phyloP scores from a whole-genome alignment of 169 alveolate genomes.

The Cryptosporidium xiaoi region DNA sequence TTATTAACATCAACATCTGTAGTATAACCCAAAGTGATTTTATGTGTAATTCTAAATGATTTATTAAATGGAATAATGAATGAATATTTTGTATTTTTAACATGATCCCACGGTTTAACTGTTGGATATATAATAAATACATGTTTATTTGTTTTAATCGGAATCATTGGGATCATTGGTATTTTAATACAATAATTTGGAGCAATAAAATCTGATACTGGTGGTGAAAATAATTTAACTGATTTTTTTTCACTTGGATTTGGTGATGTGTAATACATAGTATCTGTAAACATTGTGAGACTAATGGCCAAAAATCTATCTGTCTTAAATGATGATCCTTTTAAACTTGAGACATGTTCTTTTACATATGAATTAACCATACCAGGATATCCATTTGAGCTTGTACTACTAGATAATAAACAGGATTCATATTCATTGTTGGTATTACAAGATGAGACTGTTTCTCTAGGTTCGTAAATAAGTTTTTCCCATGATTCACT shows the following conservation, averaged over 20 bases:
- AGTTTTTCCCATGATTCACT: slow-evolving; percentile 28
- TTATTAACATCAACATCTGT: not conserved
- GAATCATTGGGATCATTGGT: slow-evolving; percentile 60
- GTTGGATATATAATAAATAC: slow-evolving; percentile 61
- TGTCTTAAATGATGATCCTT: slow-evolving; percentile 47
- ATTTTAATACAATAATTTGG: slow-evolving; percentile 49
- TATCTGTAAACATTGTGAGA: slow-evolving; percentile 47
- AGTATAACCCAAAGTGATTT: slow-evolving; percentile 30
- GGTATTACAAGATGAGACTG: slow-evolving; percentile 29
- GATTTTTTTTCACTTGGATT: slow-evolving; percentile 1
- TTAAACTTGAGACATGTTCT: slow-evolving; percentile 25
- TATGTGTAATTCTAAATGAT: slow-evolving; percentile 18
- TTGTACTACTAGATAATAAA: slow-evolving; percentile 1
- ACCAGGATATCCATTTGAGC: slow-evolving; percentile 3
- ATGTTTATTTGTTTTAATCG: slow-evolving; percentile 7
- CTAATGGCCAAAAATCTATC: slow-evolving; percentile 11
- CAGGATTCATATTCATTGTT: slow-evolving; percentile 35
- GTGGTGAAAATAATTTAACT: slow-evolving; percentile 66
- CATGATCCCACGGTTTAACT: slow-evolving; percentile 65
- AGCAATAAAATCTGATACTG: slow-evolving; percentile 26
- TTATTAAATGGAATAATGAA: slow-evolving; percentile 45
- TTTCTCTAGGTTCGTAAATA: slow-evolving; percentile 26
- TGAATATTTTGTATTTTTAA: slow-evolving; percentile 57
- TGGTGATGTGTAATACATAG: slow-evolving; percentile 53
- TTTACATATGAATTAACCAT: slow-evolving; percentile 36